Evolutionary conservation across 1,284 basidiomycete genomes (phyloP), one percentile per base, ranked within the genome.

Genomic region (Rhodotorula sp.): DNA sequence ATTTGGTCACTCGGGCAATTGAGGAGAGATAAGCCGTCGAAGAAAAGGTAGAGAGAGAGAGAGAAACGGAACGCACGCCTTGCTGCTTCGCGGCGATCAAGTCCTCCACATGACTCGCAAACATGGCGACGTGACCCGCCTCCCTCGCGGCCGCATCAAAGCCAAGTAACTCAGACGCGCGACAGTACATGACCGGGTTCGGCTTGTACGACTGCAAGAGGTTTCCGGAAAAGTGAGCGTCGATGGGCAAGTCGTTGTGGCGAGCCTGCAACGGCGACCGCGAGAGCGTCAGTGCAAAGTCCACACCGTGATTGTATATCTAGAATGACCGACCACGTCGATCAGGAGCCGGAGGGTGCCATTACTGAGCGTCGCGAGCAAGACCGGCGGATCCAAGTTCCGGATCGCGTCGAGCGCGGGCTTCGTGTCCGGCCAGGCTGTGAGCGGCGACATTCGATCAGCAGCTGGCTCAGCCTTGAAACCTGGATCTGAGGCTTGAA

Each of bases 71-170:
- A 62, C 79, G 54, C 68, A 81, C 80, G 29, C 75, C 75, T 34
- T 75, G 74, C 12, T 71, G 67, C 23, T 67, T 72, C 2, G 81
- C 81, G 3, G 80, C 80, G 23, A 75, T 70, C 12, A 80, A 67
- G 63, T 81, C 81, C 43, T 80, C 79, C 1, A 77, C 76, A 59
- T 81, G 81, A 15, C 76, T 78, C 12, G 81, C 81, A 8, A 80
- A 79, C 78, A 81, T 79, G 6, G 77, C 79, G 3, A 79, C 73
- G 56, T 81, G 75, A 0, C 72, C 73, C 1, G 77, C 72, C n/a
- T 75, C 46, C 21, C 61, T 54, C 12, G 56, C 64, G 0, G 20
- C 43, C 21, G 62, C 64, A 15, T 62, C 65, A 52, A 78, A 70
- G 2, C 74, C 69, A 14, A 80, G 70, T 0, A 77, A 58, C 1